Evolutionary conservation across 805 yeast species (phyloP), one percentile per base, ranked within the genome.

Genomic region (Zygosaccharomyces kombuchaensis): DNA sequence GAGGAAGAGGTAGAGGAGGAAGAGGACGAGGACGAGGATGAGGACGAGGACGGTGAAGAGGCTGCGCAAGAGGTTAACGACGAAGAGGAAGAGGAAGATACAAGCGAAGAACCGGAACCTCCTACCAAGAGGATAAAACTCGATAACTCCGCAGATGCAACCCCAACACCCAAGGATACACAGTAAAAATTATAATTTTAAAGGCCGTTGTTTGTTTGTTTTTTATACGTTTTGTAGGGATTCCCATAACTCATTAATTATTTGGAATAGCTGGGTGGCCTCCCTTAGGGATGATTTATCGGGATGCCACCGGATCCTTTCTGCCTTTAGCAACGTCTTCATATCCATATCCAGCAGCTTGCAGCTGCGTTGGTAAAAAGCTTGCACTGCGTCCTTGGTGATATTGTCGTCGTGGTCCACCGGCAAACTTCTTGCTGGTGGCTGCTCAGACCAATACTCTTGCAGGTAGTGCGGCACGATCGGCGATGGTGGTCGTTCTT

Each of bases 301-400:
- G 1, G 89, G 89, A 58, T 82, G 89, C 88, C 88, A 82, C 50
- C 77, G 63, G 5, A 82, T 60, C 44, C 88, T 59, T 53, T 82
- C 88, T 23, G 47, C 53, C 47, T 74, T 78, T 19, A 70, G 47
- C 8, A 63, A 50, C 5, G 53, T 45, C 30, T 40, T 17, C 22
- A 41, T 16, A 4, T 46, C 42, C 9, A 14, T 3, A 5, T 43
- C 34, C 34, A 51, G 29, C 9, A 40, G 14, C 2, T 13, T 2
- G 26, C 47, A 32, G 29, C 55, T 49, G 10, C 32, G 39, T 9
- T 36, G 41, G 27, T 57, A 57, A 41, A 57, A 57, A 10, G 35
- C 16, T 5, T 34, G 30, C 6, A 53, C 40, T 8, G 43, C 22
- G 1, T 37, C 44, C 13, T 30, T 34, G 3, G 34, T 43, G 8